These are phyloP conservation scores for Juglanconis sp. DNA, from an alignment of 2,329 filamentous ascomycete genomes.

Conservation along the genomic window DNA sequence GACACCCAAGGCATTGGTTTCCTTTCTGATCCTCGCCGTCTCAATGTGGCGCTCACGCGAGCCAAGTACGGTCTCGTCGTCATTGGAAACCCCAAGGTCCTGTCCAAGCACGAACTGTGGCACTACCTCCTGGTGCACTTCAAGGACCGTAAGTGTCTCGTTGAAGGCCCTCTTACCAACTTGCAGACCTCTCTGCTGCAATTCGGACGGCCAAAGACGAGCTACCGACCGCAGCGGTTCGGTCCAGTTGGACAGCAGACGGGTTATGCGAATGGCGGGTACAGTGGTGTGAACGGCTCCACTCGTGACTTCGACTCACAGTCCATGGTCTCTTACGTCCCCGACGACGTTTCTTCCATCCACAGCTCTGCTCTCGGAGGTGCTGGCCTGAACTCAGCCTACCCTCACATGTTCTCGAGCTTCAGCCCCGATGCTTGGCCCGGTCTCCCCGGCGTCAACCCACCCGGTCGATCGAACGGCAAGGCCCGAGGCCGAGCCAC, in stretches of 20 bases:
- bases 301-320: constrained; percentile 68
- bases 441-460: constrained; percentile 63
- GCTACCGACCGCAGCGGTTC: constrained; percentile 85
- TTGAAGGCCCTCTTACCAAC: constrained; percentile 92
- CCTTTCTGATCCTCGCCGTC: constrained; percentile 91
- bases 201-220: constrained; percentile 89
- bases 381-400: constrained; percentile 75
- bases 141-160: constrained; percentile 93
- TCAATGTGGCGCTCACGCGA: constrained; percentile 95
- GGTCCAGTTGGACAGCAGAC: constrained; percentile 17
- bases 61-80: constrained; percentile 97
- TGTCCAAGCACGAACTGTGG: constrained; percentile 97
- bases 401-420: constrained; percentile 91
- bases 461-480: constrained; percentile 58
- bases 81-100: constrained; percentile 92
- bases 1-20: constrained; percentile 99
- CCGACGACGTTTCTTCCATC: constrained; percentile 93
- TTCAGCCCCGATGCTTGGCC: constrained; percentile 91
- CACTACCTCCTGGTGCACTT: constrained; percentile 93
- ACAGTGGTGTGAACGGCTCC: constrained; percentile 36
- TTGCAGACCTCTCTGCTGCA: constrained; percentile 93
- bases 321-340: constrained; percentile 92
- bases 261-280: constrained; percentile 34
- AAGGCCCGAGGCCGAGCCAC: constrained; percentile 66
- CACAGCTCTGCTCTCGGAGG: constrained; percentile 89